phyloP scores from a whole-genome alignment of 345 rosid species.

The Dovyalis caffra region DNA sequence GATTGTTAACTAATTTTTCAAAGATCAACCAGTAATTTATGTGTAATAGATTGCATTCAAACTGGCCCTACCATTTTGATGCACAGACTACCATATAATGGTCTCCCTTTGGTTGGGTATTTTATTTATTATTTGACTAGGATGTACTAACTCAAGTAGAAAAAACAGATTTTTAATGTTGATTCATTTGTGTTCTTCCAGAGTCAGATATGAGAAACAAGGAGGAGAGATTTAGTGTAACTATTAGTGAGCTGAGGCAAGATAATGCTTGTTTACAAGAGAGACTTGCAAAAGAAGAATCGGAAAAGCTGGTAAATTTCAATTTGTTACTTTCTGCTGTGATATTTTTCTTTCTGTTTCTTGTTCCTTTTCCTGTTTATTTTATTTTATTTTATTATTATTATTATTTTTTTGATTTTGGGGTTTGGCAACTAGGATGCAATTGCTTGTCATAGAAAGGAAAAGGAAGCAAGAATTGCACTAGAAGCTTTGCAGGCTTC shows the following conservation, averaged over 20 bases:
- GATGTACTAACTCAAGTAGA: background rate
- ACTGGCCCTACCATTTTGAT: background rate
- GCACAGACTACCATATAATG: background rate
- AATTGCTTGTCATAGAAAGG: slow-evolving; percentile 53
- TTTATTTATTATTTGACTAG: background rate
- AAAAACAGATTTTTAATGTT: slow-evolving; percentile 1
- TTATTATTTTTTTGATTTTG: slow-evolving; percentile 1
- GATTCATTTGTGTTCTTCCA: slow-evolving; percentile 21
- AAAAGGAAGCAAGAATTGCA: slow-evolving; percentile 58
- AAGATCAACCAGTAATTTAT: background rate
- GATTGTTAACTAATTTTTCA: background rate
- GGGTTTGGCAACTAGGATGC: slow-evolving; percentile 53
- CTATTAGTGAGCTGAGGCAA: slow-evolving; percentile 46
- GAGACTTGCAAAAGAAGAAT: slow-evolving; percentile 56
- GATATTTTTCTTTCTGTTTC: background rate
- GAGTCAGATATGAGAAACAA: slow-evolving; percentile 59
- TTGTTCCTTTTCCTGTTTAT: background rate
- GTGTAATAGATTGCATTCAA: background rate
- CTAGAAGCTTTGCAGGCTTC: slow-evolving; percentile 60
- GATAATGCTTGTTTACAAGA: slow-evolving; percentile 49
- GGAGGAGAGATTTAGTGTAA: slow-evolving; percentile 43
- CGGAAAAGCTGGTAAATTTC: slow-evolving; percentile 60
- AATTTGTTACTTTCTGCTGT: background rate
- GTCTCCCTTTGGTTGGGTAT: background rate
- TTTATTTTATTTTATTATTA: background rate